Percentiles rank a stretch among this genome's conserved stretches.
These are phyloP conservation scores for Rhypophila decipiens DNA, from an alignment of 495 filamentous ascomycete genomes.

Conservation along the genomic window DNA sequence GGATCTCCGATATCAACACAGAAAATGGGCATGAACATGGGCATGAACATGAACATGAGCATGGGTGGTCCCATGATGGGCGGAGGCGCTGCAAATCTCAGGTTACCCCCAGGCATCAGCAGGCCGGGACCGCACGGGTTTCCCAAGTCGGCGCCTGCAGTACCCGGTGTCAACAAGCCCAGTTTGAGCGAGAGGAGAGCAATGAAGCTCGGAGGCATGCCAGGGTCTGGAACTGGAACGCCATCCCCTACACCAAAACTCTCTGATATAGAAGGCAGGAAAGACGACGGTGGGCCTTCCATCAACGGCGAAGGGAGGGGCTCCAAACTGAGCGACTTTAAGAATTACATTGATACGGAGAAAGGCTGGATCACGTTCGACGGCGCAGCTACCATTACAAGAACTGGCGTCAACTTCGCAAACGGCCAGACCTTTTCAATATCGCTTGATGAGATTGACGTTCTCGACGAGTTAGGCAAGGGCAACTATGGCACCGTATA, in stretches of 20 bases:
- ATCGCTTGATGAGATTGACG: conserved; percentile 92
- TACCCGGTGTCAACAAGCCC: conserved; percentile 21
- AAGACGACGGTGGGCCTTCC: conserved; percentile 12
- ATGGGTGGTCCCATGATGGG: conserved; percentile 13
- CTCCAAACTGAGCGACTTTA: conserved; percentile 82
- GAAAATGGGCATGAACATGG: conserved; percentile 8
- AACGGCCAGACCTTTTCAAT: conserved; percentile 87
- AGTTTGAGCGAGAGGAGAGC: conserved; percentile 32
- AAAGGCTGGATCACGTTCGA: conserved; percentile 88
- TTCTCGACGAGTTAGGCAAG: conserved; percentile 90
- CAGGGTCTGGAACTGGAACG: conserved; percentile 18
- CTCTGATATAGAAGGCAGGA: conserved; percentile 20
- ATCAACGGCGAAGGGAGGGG: conserved; percentile 39
- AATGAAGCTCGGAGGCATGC: conserved; percentile 38
- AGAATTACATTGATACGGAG: conserved; percentile 85
- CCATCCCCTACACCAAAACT: conserved; percentile 24
- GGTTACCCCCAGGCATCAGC: conserved; percentile 32
- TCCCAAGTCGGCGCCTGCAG: conserved; percentile 40
- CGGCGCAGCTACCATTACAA: conserved; percentile 83
- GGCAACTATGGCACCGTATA: conserved; percentile 98
- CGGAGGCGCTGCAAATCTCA: conserved; percentile 34
- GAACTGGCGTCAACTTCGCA: conserved; percentile 85
- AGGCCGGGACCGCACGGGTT: conserved; percentile 39
- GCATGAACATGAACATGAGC: conserved; percentile 7
- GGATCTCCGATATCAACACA: conserved; percentile 4